Evolutionary conservation across 768 basidiomycete species (phyloP), one percentile per base, ranked within the genome.

Genomic region (Mycena vitilis): DNA sequence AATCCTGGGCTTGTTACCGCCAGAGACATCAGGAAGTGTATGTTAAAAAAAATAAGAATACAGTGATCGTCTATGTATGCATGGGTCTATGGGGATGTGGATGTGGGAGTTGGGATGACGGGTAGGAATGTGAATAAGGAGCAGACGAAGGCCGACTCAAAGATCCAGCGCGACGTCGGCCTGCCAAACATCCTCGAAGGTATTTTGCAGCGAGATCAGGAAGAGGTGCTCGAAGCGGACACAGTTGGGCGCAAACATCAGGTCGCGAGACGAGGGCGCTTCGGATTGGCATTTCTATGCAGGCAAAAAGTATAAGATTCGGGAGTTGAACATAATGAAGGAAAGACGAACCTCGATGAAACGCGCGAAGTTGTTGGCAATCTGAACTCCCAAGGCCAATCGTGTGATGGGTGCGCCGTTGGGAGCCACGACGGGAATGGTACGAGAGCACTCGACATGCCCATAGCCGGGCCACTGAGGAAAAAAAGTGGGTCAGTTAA

Each of bases 391-490:
- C 11, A 51, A 30, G 0, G 83, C 78, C 0, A 79, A 82, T 1
- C 86, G 81, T 1, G 86, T 86, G n/a, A 87, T 81, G 0, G 80
- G 82, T 4, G 44, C 54, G 71, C 81, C 77, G 20, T 66, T 60
- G 0, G 74, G 60, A 4, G 75, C 63, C 40, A 74, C 75, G 16
- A 86, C 61, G 7, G 82, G 80, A n/a, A 87, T 75, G 23, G 73
- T 67, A 23, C 79, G 80, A 22, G 71, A 69, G 79, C 81, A 85
- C 15, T 82, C 77, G 48, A 84, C 62, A 56, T 82, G 78, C 16
- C 79, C 79, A 61, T 86, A 87, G 6, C 85, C 85, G 23, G 85
- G 84, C 85, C 85, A 87, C 86, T 87, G 61, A 3, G 9, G n/a
- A 48, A 38, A 2, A 62, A 9, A 55, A 36, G 40, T 40, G 34